Evolutionary conservation across 1,284 basidiomycete genomes (phyloP).

Genomic region (Gomphus bonarii): DNA sequence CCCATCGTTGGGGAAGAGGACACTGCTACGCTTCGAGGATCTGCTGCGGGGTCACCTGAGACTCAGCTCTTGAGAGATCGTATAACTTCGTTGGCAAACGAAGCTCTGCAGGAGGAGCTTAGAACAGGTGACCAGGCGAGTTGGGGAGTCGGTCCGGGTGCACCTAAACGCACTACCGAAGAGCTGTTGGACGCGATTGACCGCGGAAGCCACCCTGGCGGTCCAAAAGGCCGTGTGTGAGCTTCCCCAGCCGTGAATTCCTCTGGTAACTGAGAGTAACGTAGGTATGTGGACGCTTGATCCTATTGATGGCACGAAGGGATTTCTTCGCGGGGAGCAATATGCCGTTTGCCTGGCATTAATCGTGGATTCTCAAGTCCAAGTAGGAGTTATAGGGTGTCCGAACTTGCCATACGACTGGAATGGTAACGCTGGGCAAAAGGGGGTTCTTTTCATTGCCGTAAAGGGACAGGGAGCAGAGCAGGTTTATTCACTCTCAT

Average conservation of each 20-base stretch:
- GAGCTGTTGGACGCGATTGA: conserved; percentile 82
- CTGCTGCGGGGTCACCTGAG: conserved; percentile 17
- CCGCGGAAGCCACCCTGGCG: conserved; percentile 74
- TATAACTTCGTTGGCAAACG: conserved; percentile 79
- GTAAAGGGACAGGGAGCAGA: conserved; percentile 74
- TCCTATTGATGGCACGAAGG: conserved; percentile 89
- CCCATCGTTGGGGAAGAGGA: conserved; percentile 96
- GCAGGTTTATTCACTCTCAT: conserved; percentile 36
- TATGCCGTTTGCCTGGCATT: conserved; percentile 95
- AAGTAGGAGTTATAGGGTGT: conserved; percentile 90
- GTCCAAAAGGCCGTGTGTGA: conserved; percentile 62
- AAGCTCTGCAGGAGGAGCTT: conserved; percentile 56
- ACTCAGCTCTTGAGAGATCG: conserved; percentile 41
- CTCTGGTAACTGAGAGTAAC: conserved; percentile 18
- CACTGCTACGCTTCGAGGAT: conserved; percentile 65
- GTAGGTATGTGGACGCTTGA: conserved; percentile 86
- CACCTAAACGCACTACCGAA: conserved; percentile 34
- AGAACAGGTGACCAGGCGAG: conserved; percentile 36
- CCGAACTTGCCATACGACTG: conserved; percentile 75
- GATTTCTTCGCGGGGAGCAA: conserved; percentile 93
- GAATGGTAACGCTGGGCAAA: conserved; percentile 22
- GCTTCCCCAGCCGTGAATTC: conserved; percentile 7
- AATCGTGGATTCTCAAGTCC: conserved; percentile 75
- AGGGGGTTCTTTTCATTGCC: conserved; percentile 79
- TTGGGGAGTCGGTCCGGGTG: conserved; percentile 57